Evolutionary conservation across 257 asterid species (phyloP), one percentile per base, ranked within the genome.

Genomic region (Voacanga thouarsii): DNA sequence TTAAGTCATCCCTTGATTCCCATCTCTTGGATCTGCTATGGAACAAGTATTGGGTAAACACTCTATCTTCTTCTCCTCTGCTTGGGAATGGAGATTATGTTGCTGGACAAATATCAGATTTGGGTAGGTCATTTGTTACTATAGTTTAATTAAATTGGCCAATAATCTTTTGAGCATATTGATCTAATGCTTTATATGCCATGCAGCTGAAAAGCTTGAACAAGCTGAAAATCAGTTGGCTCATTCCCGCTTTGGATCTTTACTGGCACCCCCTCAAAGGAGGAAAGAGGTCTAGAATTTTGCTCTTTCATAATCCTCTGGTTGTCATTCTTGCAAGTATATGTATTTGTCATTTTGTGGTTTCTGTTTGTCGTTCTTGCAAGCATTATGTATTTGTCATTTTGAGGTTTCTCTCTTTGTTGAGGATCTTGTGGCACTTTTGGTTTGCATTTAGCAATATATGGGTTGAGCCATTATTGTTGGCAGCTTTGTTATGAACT

Each of bases 21-120:
- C 97, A 91, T 82, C 97, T 95, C 70, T 83, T 93, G 94, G 99
- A 95, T 85, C 89, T 95, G 0, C 90, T 95, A 33, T 95, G 99
- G 98, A 95, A 95, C 81, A 93, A 95, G 83, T 95, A 95, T 79
- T 95, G 99, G 99, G 99, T 95, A 63, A 95, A 95, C 89, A 95
- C 99, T 15, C 97, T 95, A 78, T 95, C 99, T 39, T 95, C 98
- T 70, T 93, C 99, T 74, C 98, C 99, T 64, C 88, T 95, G 90
- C 99, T 95, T 71, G 99, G 99, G 44, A 93, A 92, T 72, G 99
- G 99, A 53, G 99, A 95, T 86, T 93, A 90, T 84, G 98, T 93
- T 71, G 99, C 99, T 74, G 99, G 99, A 57, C 98, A 95, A 81
- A 95, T 95, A 72, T 93, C 97, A 74, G 99, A 95, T 86, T 86